Conservation (phyloP, 768 basidiomycete species). For the Lentinula detonsa region DNA sequence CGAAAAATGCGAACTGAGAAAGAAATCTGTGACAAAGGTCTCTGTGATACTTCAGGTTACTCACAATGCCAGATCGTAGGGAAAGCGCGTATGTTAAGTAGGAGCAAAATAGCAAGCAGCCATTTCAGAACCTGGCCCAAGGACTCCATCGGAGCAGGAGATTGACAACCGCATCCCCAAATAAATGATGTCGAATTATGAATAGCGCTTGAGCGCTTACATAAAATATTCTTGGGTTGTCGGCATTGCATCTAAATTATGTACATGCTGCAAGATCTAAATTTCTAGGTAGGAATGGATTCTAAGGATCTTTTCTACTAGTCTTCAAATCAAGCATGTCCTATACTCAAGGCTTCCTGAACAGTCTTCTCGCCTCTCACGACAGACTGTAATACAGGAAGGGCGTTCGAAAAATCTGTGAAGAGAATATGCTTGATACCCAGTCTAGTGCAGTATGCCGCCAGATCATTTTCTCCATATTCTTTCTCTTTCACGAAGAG, state of each 20-base stretch:
- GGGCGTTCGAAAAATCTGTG: constrained; percentile 58
- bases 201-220: too few relatives aligned
- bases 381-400: constrained; percentile 56
- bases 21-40: neutral
- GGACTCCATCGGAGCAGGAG: neutral
- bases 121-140: neutral
- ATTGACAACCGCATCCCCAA: neutral
- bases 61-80: constrained; percentile 5
- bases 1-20: constrained; percentile 39
- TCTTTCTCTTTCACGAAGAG: constrained; percentile 88
- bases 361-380: constrained; percentile 66
- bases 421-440: constrained; percentile 80
- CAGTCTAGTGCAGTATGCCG: constrained; percentile 73
- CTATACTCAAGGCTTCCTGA: constrained; percentile 32
- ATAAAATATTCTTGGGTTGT: too few relatives aligned
- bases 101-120: neutral
- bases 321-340: neutral
- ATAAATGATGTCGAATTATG: neutral
- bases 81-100: constrained; percentile 6
- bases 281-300: too few relatives aligned
- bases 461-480: constrained; percentile 81
- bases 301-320: too few relatives aligned
- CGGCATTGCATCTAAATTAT: too few relatives aligned
- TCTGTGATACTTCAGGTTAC: neutral
- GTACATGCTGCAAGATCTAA: too few relatives aligned